Evolutionary conservation across 345 rosid genomes (phyloP), one percentile per base, ranked within the genome.

Genomic region (Eucalyptus decipiens): DNA sequence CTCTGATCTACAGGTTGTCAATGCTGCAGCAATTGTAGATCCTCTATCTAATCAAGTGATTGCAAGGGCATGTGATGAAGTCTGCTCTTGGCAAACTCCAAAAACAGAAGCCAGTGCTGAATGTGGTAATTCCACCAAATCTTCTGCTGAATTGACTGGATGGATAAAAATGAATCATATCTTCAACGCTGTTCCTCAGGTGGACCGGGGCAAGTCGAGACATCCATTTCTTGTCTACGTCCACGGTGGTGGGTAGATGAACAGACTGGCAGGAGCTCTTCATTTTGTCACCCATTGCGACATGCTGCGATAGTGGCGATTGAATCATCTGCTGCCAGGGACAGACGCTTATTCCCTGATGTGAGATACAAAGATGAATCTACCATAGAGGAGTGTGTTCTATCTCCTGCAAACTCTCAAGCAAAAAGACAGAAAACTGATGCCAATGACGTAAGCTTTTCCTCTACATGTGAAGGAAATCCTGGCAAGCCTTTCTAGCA

Each of bases 11-110:
- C 94, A 97, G 99, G 88, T 93, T 16, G 93, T 91, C 54, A 97
- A 97, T 94, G 99, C 98, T 91, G 98, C 97, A 51, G 91, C 95
- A 56, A 97, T 97, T 58, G 98, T 96, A 89, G 97, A 97, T 94
- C 97, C 98, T 51, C 91, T 92, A 13, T 91, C 90, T 85, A 92
- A 72, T 80, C 92, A 91, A 81, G 92, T 95, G 89, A 94, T 95
- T 92, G 95, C 97, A 49, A 92, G 92, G 90, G 97, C 94, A 91
- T 56, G 92, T 86, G 99, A 97, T 94, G 92, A 96, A 94, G 92
- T 94, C 21, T 90, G 87, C 86, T 80, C 91, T 42, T 88, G 88
- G 76, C 91, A 92, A 89, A 76, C 87, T 91, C 87, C 91, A 86
- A 30, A 26, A 17, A 86, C 88, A 88, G 88, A 89, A 89, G 86